These are phyloP conservation scores for Epichloe gansuensis DNA, from an alignment of 2,329 filamentous ascomycete genomes.

Conservation along the genomic window DNA sequence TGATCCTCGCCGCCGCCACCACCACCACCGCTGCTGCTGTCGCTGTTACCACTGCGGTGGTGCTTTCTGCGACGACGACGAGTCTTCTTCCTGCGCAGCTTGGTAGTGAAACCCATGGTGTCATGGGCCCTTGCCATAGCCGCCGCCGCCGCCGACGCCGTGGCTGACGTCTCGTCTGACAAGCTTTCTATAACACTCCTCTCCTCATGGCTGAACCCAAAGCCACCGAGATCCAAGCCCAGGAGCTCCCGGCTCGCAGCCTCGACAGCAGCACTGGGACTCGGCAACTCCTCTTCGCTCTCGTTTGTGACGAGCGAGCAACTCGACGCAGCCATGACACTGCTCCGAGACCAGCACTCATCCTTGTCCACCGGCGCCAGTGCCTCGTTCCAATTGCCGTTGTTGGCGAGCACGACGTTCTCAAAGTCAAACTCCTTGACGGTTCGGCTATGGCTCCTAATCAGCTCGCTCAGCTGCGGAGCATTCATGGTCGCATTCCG, in stretches of 20 bases:
- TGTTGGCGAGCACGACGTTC: constrained; percentile 53
- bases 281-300: constrained; percentile 26
- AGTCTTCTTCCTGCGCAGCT: constrained; percentile 32
- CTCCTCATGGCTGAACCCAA: constrained; percentile 24
- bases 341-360: constrained; percentile 26
- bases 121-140: constrained; percentile 19
- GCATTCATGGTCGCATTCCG: constrained; percentile 62
- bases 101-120: constrained; percentile 30
- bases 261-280: constrained; percentile 39
- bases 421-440: constrained; percentile 72
- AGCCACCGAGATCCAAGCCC: constrained; percentile 25
- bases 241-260: constrained; percentile 39
- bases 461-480: constrained; percentile 55
- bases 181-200: constrained; percentile 18
- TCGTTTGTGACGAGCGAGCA: constrained; percentile 22
- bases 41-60: constrained; percentile 17
- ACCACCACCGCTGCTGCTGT: constrained; percentile 15
- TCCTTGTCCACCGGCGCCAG: constrained; percentile 51
- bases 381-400: constrained; percentile 69
- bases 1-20: constrained; percentile 15
- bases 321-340: constrained; percentile 15
- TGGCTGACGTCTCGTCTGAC: constrained; percentile 14
- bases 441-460: constrained; percentile 51
- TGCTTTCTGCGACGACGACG: constrained; percentile 26
- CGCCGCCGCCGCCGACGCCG: not conserved